Base-by-base conservation (phyloP, 2,329 filamentous ascomycete species). In the Pseudogymnoascus sp. region DNA sequence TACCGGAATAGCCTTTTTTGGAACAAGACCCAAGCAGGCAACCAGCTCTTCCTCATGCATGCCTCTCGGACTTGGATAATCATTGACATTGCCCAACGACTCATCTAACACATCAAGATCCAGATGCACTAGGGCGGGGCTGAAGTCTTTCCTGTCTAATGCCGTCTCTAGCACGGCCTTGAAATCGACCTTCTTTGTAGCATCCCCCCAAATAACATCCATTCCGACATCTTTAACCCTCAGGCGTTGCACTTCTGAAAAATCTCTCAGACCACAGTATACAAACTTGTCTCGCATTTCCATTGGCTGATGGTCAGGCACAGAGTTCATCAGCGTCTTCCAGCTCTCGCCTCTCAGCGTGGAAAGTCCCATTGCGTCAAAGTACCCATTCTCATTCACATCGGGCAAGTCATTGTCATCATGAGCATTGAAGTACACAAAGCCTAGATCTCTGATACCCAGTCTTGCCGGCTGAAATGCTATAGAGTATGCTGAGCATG, bases 381-480 rank as follows among this genome's bases (percentile, higher is more conserved):
- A 67, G 41, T 76, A 76, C 1, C 74, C 75, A 59, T 73, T 74
- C 7, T 68, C 66, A 3, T 73, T 69, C 26, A 72, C 72, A 16
- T 71, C 70, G 0, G 74, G 74, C 1, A 70, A 73, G 49, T 75
- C 72, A 58, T 75, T 71, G 62, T 78, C 76, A 61, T 77, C 75
- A 49, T 78, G 76, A 1, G 75, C 76, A 52, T 78, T 76, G 55
- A 78, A 77, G 68, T 75, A 78, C 7, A 78, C 67, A 37, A 73
- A 76, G 0, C 66, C 67, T 14, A 65, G 10, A 4, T 33, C 60
- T 52, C 14, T 19, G 14, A 43, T 58, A 11, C 61, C 52, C 3
- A 77, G 61, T 0, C 76, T 76, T 3, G 75, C 75, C n/a, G n/a
- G n/a, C n/a, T n/a, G 8, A 11, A 12, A 43, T 14, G 6, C 11